Base-by-base conservation (phyloP, 2,329 filamentous ascomycete genomes). In the Venturia effusa region DNA sequence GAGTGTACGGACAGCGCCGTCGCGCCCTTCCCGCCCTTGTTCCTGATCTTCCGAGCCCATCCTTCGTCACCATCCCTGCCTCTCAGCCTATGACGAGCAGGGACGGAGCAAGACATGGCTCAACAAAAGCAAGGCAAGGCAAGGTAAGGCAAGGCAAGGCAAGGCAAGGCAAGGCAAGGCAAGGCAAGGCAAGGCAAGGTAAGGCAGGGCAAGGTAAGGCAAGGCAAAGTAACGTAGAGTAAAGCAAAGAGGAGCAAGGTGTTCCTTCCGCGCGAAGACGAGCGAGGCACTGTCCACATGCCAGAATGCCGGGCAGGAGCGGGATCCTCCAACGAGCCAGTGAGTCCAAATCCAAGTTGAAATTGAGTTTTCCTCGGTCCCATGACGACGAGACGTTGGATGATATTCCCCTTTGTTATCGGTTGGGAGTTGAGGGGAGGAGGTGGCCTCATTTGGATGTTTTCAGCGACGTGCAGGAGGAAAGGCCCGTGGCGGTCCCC, bases 391-490 rank as follows among this genome's bases (percentile, higher is more conserved):
- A n/a, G 19, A 22, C 19, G 3, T 45, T 45, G 41, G 22, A n/a
- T n/a, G n/a, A n/a, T n/a, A n/a, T n/a, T n/a, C n/a, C n/a, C n/a
- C n/a, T n/a, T n/a, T n/a, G n/a, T n/a, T n/a, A n/a, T n/a, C n/a
- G n/a, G n/a, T n/a, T n/a, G n/a, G n/a, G n/a, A n/a, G 51, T 55
- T 3, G 19, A 19, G 11, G 32, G 2, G 27, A 4, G 10, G 30
- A 8, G 51, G 51, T 57, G 30, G 51, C 48, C 48, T 55, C 48
- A 55, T 55, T 27, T 30, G 24, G 48, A 55, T 55, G 48, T 4
- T 55, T 55, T 32, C n/a, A 34, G 48, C 48, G 48, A 55, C n/a
- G 48, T 55, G 48, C 48, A 55, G 24, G 34, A n/a, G n/a, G 48
- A 30, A 55, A 17, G 48, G 48, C 3, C 43, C 30, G 48, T 27